Percentiles rank a stretch among this genome's conserved stretches.
Conservation (phyloP, 306 rosid species). For the Ceratonia siliqua region DNA sequence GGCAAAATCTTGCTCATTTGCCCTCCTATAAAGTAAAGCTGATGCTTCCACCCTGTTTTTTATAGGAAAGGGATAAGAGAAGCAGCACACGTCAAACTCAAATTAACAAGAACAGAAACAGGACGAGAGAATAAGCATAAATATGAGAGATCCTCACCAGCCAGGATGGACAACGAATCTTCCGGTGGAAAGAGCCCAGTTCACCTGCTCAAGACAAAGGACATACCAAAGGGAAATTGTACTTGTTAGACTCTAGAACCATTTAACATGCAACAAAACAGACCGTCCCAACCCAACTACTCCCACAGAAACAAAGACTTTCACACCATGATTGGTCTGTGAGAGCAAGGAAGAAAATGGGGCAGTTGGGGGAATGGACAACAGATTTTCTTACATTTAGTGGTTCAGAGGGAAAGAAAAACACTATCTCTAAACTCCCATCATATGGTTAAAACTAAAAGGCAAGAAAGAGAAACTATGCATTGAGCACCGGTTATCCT, state of each 20-base stretch:
- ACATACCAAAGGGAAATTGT: neutral
- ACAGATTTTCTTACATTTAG: neutral
- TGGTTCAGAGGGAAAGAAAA: neutral
- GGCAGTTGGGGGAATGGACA: constrained; percentile 1
- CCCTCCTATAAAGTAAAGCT: constrained; percentile 96
- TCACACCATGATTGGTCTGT: constrained; percentile 7
- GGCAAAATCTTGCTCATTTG: constrained; percentile 88
- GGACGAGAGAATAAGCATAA: neutral
- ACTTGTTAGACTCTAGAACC: constrained; percentile 9
- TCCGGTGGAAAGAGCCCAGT: constrained; percentile 80
- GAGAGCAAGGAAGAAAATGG: neutral
- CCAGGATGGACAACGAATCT: constrained; percentile 90
- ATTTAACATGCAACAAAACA: neutral
- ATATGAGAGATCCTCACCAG: constrained; percentile 65
- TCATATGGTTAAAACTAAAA: neutral
- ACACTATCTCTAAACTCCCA: neutral
- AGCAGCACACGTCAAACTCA: constrained; percentile 37
- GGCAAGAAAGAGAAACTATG: neutral
- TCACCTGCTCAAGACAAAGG: constrained; percentile 69
- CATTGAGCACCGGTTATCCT: neutral
- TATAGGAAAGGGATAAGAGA: neutral
- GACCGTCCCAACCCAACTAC: neutral
- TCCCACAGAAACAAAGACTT: neutral
- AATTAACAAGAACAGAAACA: neutral
- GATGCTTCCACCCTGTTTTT: constrained; percentile 98